Conservation (phyloP, 352 stramenopile genomes). For the Phytophthora tubulina region DNA sequence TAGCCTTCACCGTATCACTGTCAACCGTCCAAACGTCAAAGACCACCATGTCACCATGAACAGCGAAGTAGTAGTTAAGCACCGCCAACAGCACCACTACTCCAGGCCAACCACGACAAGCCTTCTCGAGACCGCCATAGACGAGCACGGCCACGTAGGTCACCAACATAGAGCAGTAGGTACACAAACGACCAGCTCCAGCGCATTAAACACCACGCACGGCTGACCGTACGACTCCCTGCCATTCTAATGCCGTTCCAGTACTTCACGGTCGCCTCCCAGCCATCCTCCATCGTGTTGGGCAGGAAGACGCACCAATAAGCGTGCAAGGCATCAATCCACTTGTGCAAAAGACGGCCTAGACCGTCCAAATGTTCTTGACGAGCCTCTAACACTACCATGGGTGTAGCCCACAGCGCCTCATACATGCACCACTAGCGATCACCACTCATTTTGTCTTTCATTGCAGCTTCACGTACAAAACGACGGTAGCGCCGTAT, state of each 20-base stretch:
- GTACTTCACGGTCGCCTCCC: not conserved
- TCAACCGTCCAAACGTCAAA: no score
- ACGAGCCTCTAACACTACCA: not conserved
- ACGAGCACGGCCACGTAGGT: no score
- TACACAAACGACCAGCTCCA: no score
- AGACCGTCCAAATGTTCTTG: not conserved
- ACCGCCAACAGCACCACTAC: no score
- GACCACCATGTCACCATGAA: no score
- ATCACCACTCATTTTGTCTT: not conserved
- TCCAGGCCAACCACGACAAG: no score
- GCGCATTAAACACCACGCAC: no score
- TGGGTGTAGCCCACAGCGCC: not conserved
- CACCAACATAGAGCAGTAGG: no score
- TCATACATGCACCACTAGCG: not conserved
- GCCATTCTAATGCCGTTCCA: not conserved
- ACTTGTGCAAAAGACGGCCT: not conserved
- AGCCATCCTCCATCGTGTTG: not conserved
- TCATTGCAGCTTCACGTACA: not conserved
- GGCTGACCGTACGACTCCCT: no score
- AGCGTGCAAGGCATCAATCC: not conserved
- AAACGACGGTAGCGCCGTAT: not conserved
- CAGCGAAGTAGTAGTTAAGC: no score
- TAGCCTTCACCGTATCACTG: no score
- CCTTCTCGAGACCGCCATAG: no score
- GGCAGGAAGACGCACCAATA: constrained; percentile 1